Percentiles rank a stretch among this genome's conserved stretches.
Conservation (phyloP, 108 stramenopile genomes). For the Cylindrotheca fusiformis region DNA sequence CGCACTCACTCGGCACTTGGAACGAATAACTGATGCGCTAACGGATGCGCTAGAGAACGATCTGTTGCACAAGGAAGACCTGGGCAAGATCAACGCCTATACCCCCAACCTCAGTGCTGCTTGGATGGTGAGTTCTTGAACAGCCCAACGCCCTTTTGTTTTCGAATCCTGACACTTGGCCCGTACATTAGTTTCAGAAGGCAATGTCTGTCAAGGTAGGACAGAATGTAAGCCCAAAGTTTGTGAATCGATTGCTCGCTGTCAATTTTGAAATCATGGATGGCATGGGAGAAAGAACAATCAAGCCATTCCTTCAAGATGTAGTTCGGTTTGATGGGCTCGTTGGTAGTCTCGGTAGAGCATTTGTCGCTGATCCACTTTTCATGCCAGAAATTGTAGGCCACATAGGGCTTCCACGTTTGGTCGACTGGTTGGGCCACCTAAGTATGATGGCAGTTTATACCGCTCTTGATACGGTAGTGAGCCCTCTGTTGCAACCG, state of each 20-base stretch:
- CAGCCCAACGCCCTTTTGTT: not conserved
- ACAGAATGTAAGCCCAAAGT: constrained; percentile 63
- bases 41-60: constrained; percentile 82
- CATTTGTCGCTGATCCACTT: constrained; percentile 66
- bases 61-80: constrained; percentile 77
- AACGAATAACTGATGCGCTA: constrained; percentile 74
- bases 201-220: constrained; percentile 90
- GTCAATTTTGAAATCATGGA: constrained; percentile 90
- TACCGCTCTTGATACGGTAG: constrained; percentile 41
- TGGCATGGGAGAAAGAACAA: constrained; percentile 68
- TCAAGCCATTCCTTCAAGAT: constrained; percentile 89
- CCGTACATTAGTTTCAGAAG: constrained; percentile 33
- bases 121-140: constrained; percentile 90
- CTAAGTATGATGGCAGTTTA: constrained; percentile 70
- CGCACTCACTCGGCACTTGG: constrained; percentile 86
- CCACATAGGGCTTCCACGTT: constrained; percentile 69
- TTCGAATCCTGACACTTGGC: not conserved
- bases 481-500: constrained; percentile 36
- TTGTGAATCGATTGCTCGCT: constrained; percentile 87
- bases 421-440: constrained; percentile 87
- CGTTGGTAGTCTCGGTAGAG: constrained; percentile 64
- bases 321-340: constrained; percentile 89
- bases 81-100: constrained; percentile 90
- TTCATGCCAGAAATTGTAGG: constrained; percentile 85
- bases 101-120: constrained; percentile 88